These are phyloP conservation scores for Fusarium veterinarium DNA, from an alignment of 2,329 filamentous ascomycete genomes.

Conservation along the genomic window DNA sequence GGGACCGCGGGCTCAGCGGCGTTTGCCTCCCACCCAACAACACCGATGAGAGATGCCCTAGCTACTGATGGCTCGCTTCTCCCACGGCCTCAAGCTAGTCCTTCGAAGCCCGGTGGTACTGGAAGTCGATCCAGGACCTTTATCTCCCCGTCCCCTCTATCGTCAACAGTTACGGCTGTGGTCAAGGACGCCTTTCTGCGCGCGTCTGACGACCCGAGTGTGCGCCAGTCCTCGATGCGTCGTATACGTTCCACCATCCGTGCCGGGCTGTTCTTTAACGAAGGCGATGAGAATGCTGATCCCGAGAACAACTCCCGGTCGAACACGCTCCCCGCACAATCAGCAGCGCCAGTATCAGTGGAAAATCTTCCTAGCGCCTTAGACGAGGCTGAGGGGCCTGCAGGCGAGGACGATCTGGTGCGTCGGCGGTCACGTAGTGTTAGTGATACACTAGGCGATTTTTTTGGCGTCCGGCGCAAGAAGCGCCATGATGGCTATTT, in stretches of 20 bases:
- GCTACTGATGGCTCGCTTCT: constrained; percentile 44
- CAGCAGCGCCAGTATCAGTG: constrained; percentile 42
- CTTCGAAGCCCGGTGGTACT: constrained; percentile 44
- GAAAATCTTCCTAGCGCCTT: constrained; percentile 39
- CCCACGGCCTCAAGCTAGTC: constrained; percentile 44
- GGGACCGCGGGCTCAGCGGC: constrained; percentile 28
- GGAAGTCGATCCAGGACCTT: constrained; percentile 57
- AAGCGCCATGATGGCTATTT: constrained; percentile 43
- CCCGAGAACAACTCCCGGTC: constrained; percentile 18
- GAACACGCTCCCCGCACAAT: constrained; percentile 30
- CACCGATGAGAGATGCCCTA: constrained; percentile 48
- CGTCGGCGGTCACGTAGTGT: constrained; percentile 53
- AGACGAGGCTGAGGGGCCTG: constrained; percentile 30
- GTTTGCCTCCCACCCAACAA: constrained; percentile 47
- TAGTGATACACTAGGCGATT: constrained; percentile 55
- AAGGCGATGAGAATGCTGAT: constrained; percentile 52
- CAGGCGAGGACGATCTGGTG: constrained; percentile 28
- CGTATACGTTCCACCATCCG: constrained; percentile 63
- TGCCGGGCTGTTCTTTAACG: constrained; percentile 65
- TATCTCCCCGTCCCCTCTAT: constrained; percentile 70
- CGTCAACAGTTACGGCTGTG: constrained; percentile 68
- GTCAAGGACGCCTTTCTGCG: constrained; percentile 67
- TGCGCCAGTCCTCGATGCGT: constrained; percentile 58
- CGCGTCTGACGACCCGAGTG: constrained; percentile 54
- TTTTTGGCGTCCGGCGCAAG: constrained; percentile 53